phyloP scores from a whole-genome alignment of 495 filamentous ascomycete genomes.

The Aspergillus wentii region DNA sequence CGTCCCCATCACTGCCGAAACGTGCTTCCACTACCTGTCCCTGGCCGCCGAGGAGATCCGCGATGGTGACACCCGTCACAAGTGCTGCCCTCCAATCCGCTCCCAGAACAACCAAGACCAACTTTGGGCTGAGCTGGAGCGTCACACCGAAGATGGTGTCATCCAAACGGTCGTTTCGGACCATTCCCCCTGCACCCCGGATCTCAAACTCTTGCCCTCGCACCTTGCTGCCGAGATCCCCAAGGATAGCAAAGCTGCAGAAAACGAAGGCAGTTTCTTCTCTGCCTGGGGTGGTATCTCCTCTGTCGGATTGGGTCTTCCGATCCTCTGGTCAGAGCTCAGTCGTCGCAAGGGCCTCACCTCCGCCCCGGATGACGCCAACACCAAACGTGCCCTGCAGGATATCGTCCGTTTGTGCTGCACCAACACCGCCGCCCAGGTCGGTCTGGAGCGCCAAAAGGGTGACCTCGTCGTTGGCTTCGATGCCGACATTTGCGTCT shows the following conservation, averaged over 20 bases:
- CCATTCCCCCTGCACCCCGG: constrained; percentile 92
- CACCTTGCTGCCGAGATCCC: constrained; percentile 45
- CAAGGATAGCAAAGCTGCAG: constrained; percentile 20
- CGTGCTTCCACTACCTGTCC: constrained; percentile 97
- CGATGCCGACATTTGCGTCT: constrained; percentile 90
- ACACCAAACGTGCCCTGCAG: constrained; percentile 47
- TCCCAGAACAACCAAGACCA: constrained; percentile 76
- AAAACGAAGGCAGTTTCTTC: constrained; percentile 76
- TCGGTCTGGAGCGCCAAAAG: constrained; percentile 78
- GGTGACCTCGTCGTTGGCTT: constrained; percentile 78
- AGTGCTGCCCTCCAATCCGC: constrained; percentile 96
- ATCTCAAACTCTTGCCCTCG: constrained; percentile 81
- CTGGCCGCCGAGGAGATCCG: constrained; percentile 81
- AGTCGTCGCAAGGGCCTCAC: constrained; percentile 47
- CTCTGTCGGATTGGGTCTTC: constrained; percentile 85
- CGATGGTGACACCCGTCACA: constrained; percentile 90
- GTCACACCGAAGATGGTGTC: constrained; percentile 60
- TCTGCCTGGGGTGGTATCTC: constrained; percentile 95
- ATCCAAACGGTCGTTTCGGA: constrained; percentile 95
- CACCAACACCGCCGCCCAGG: constrained; percentile 83
- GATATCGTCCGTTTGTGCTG: constrained; percentile 84
- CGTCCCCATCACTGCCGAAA: constrained; percentile 91
- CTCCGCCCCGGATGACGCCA: constrained; percentile 33
- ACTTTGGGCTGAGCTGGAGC: constrained; percentile 77
- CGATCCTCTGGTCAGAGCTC: constrained; percentile 84